Percentiles rank a stretch among this genome's conserved stretches.
These are phyloP conservation scores for Globisporangium middletonii DNA, from an alignment of 352 stramenopile species.

Conservation along the genomic window DNA sequence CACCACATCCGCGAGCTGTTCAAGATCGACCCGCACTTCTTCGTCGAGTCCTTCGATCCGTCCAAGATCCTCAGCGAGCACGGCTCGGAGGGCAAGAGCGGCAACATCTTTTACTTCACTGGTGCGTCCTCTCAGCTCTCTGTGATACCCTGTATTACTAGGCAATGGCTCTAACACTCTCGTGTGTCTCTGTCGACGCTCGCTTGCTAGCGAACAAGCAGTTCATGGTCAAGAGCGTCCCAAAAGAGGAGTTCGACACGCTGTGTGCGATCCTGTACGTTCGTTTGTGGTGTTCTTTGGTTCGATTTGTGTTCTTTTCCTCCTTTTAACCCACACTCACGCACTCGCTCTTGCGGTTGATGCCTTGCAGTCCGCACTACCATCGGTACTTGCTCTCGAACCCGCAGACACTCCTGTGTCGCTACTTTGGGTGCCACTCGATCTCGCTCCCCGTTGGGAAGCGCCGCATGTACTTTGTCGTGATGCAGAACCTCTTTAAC, in stretches of 20 bases:
- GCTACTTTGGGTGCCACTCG: conserved; percentile 82
- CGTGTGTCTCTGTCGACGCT: background rate
- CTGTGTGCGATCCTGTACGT: conserved; percentile 70
- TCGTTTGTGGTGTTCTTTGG: background rate
- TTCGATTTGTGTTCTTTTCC: background rate
- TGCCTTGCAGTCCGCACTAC: conserved; percentile 42
- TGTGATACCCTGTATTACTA: background rate
- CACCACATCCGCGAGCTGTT: conserved; percentile 73
- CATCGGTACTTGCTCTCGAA: conserved; percentile 75
- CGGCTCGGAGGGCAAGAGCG: conserved; percentile 77
- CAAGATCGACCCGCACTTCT: conserved; percentile 58
- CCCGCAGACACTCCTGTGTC: conserved; percentile 64
- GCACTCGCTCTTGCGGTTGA: background rate
- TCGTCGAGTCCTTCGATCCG: conserved; percentile 73
- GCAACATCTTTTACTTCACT: conserved; percentile 88
- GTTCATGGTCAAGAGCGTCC: conserved; percentile 87
- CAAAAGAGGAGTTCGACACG: conserved; percentile 80
- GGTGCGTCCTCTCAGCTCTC: conserved; percentile 11
- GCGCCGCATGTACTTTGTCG: conserved; percentile 84
- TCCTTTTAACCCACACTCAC: background rate
- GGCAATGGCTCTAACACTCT: background rate
- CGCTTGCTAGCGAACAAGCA: conserved; percentile 60
- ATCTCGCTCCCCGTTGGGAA: conserved; percentile 81
- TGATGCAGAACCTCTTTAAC: conserved; percentile 86
- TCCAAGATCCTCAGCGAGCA: conserved; percentile 67